Base-by-base conservation (phyloP, 2,329 filamentous ascomycete genomes). In the Zymoseptoria crescenta region DNA sequence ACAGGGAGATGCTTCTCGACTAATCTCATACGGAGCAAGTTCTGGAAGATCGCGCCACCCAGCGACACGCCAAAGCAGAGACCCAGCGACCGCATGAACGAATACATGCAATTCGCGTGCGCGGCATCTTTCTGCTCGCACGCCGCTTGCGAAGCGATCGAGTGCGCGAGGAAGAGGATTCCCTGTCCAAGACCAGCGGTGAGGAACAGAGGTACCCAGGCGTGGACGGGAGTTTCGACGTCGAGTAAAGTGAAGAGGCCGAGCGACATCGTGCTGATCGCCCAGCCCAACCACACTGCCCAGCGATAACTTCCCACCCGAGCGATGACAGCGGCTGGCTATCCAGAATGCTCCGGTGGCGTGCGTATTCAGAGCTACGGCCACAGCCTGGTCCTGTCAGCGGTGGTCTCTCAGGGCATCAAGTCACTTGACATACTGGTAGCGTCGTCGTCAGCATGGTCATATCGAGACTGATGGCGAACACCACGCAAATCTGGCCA, bases 401-500 rank as follows among this genome's bases (percentile, higher is more conserved):
- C 6, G n/a, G 2, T 50, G n/a, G 19, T 3, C 2, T 50, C 6
- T 8, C n/a, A 21, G 1, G 7, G 9, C 4, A 7, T 1, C 2
- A 24, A n/a, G 49, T 2, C 6, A 50, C 13, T 24, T 28, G 13
- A 57, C 58, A n/a, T 56, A 78, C 76, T 13, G 79, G 75, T 45
- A 81, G 62, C 0, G 76, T 70, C 7, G 78, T 72, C 6, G 79
- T 77, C 49, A 81, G 67, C 30, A 80, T 75, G 0, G 78, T 79
- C 9, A 76, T 74, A 64, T 81, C 77, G 48, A 81, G 74, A 3
- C 76, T 74, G 49, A 81, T 79, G 72, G 80, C 77, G 64, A 80
- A 73, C 5, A 77, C 76, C 49, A 79, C 68, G 29, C 79, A 62
- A 24, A 74, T 71, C 28, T 80, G 68, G 9, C 73, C 75, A 27